Percentiles rank a stretch among this genome's conserved stretches.
Evolutionary conservation across 2,329 filamentous ascomycete species (phyloP).

Genomic region (Graphilbum fragrans): DNA sequence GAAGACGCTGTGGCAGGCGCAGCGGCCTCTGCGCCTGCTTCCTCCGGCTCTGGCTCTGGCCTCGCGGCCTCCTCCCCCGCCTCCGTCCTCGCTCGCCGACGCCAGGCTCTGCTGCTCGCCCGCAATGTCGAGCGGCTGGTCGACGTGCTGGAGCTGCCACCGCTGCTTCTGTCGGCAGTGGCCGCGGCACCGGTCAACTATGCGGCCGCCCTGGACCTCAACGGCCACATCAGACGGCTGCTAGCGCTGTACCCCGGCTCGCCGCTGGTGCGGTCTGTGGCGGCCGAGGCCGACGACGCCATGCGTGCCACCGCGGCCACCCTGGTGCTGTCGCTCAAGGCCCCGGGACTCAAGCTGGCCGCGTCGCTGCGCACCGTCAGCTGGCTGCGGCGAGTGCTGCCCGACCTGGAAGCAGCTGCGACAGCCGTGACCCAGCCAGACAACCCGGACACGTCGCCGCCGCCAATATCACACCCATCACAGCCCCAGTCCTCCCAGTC

Average conservation of each 20-base stretch:
- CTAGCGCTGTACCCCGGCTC: slow-evolving; percentile 74
- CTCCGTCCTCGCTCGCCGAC: slow-evolving; percentile 53
- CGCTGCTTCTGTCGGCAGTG: slow-evolving; percentile 70
- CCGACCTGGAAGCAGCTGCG: slow-evolving; percentile 50
- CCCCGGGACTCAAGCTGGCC: slow-evolving; percentile 73
- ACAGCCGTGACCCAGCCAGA: slow-evolving; percentile 6
- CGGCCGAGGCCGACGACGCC: slow-evolving; percentile 66
- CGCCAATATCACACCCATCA: no score
- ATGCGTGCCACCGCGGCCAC: slow-evolving; percentile 84
- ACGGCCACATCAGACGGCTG: slow-evolving; percentile 84
- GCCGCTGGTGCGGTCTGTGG: slow-evolving; percentile 59
- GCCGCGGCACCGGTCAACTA: slow-evolving; percentile 59
- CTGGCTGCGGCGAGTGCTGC: slow-evolving; percentile 78
- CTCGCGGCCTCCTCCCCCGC: slow-evolving; percentile 42
- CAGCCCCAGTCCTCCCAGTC: no score
- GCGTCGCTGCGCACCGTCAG: slow-evolving; percentile 82
- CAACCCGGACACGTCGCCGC: neutral
- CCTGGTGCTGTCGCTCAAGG: slow-evolving; percentile 65
- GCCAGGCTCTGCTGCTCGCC: slow-evolving; percentile 67
- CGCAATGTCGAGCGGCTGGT: slow-evolving; percentile 82
- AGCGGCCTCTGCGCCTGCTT: neutral
- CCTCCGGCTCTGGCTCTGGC: neutral
- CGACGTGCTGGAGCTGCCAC: slow-evolving; percentile 82
- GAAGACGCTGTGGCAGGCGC: neutral
- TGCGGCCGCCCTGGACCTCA: slow-evolving; percentile 78